Evolutionary conservation across 2,329 filamentous ascomycete species (phyloP).

Genomic region (Trichoderma aggressivum): DNA sequence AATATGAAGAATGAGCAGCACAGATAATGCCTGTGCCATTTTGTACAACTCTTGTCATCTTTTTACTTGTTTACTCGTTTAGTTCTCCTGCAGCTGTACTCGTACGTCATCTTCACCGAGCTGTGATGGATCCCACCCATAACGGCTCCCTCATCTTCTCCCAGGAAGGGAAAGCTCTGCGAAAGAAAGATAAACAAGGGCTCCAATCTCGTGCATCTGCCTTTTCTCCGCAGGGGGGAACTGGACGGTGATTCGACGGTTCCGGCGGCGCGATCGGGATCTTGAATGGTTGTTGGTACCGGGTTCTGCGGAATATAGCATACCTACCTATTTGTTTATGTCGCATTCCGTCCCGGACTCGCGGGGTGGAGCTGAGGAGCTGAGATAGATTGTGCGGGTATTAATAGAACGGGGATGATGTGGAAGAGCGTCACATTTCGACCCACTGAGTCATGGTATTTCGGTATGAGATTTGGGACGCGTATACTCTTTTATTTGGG

Average conservation of each 20-base stretch:
- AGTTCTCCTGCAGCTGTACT: background rate
- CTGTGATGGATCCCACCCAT: background rate
- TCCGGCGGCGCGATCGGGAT: background rate
- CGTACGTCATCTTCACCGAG: background rate
- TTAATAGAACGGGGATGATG: background rate
- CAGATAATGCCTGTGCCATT: background rate
- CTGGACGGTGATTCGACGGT: background rate
- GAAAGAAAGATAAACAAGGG: background rate
- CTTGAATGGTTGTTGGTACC: background rate
- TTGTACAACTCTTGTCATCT: background rate
- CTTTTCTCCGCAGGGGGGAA: background rate
- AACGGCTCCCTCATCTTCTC: background rate
- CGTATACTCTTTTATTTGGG: background rate
- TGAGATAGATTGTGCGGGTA: background rate
- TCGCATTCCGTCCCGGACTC: background rate
- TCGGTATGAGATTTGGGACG: background rate
- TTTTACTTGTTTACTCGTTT: background rate
- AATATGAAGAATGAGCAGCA: background rate
- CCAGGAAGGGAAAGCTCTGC: background rate
- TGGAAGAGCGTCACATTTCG: background rate
- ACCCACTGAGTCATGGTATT: background rate
- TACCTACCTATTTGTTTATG: no score
- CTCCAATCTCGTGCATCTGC: background rate
- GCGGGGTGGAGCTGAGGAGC: background rate
- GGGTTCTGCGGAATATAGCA: background rate